phyloP scores from a whole-genome alignment of 2,329 filamentous ascomycete genomes.

The Penicillium sp. region DNA sequence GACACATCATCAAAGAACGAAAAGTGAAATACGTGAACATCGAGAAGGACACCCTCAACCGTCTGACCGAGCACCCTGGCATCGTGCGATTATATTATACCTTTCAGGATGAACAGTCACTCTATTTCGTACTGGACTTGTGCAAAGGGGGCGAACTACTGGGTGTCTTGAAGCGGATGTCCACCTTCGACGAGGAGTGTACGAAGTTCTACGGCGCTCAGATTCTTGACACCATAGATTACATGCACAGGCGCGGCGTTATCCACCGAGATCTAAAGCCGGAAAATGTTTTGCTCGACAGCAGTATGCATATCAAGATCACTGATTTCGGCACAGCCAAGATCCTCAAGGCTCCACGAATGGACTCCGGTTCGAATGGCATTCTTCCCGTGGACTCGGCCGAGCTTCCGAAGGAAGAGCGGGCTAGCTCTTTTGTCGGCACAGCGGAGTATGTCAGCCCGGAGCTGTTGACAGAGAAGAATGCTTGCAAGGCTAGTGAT shows the following conservation, averaged over 20 bases:
- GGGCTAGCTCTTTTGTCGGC: slow-evolving; percentile 91
- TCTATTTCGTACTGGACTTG: slow-evolving; percentile 95
- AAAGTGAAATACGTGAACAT: slow-evolving; percentile 99
- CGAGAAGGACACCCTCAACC: slow-evolving; percentile 95
- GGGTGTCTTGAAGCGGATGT: slow-evolving; percentile 88
- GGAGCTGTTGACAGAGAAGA: slow-evolving; percentile 93
- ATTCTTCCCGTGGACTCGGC: slow-evolving; percentile 48
- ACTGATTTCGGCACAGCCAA: slow-evolving; percentile 99
- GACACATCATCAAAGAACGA: slow-evolving; percentile 99
- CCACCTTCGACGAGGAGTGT: slow-evolving; percentile 92
- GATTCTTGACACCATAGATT: slow-evolving; percentile 92
- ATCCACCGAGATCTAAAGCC: slow-evolving; percentile 97
- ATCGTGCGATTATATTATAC: slow-evolving; percentile 97
- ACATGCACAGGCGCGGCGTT: slow-evolving; percentile 94
- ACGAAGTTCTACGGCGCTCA: slow-evolving; percentile 91
- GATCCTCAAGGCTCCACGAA: slow-evolving; percentile 61
- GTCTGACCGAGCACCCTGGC: slow-evolving; percentile 91
- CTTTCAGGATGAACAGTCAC: slow-evolving; percentile 91
- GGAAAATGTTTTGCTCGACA: slow-evolving; percentile 91
- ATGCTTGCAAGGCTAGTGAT: slow-evolving; percentile 95
- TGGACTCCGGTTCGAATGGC: slow-evolving; percentile 46
- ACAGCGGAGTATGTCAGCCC: slow-evolving; percentile 98
- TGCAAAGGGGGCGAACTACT: slow-evolving; percentile 89
- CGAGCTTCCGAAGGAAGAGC: slow-evolving; percentile 61
- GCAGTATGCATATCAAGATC: slow-evolving; percentile 97